phyloP scores from a whole-genome alignment of 2,329 filamentous ascomycete species.

The Rhinocladiella mackenziei region DNA sequence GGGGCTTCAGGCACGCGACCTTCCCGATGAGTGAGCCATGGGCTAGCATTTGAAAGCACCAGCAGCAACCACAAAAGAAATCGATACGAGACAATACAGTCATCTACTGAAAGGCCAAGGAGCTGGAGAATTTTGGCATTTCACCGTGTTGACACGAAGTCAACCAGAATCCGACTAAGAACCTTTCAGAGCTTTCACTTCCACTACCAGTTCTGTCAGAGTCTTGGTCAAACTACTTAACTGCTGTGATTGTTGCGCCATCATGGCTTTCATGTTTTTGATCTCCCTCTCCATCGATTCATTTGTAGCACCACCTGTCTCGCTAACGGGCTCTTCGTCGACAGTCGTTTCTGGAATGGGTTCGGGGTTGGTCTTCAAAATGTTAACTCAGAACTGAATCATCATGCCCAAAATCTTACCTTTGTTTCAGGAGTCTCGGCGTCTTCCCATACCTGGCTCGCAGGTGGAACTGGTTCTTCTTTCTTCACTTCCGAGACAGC shows the following conservation, averaged over 20 bases:
- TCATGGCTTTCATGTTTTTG: conserved; percentile 29
- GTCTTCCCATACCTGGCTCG: conserved; percentile 19
- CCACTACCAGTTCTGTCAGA: conserved; percentile 27
- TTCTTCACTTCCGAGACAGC: conserved; percentile 17
- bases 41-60: too few relatives aligned
- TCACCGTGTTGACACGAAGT: not conserved
- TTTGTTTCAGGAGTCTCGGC: conserved; percentile 12
- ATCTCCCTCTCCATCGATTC: conserved; percentile 27
- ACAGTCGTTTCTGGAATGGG: not conserved
- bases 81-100: too few relatives aligned
- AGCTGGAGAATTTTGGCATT: conserved; percentile 7
- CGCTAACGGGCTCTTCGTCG: conserved; percentile 8
- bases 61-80: too few relatives aligned
- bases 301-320: not conserved
- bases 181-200: conserved; percentile 27
- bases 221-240: conserved; percentile 27
- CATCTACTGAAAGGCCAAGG: too few relatives aligned
- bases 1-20: too few relatives aligned
- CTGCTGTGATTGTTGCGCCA: conserved; percentile 30
- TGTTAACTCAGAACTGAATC: conserved; percentile 2
- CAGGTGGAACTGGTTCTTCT: conserved; percentile 12
- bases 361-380: conserved; percentile 9
- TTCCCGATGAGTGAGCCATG: too few relatives aligned
- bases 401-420: not conserved
- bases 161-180: conserved; percentile 10